These are phyloP conservation scores for Lentinula boryana DNA, from an alignment of 768 basidiomycete genomes.

Conservation along the genomic window DNA sequence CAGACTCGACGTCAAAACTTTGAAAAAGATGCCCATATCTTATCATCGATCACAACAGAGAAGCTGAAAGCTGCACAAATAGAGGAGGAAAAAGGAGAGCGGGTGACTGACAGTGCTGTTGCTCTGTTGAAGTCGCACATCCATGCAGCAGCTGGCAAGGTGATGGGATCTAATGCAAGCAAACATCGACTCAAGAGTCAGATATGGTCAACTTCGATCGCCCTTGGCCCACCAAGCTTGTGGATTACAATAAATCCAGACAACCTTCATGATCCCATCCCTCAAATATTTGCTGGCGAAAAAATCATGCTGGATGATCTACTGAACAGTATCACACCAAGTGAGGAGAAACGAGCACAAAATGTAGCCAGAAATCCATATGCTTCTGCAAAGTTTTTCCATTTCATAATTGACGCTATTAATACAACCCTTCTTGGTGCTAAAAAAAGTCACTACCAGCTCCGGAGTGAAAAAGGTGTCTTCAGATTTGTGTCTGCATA, in stretches of 20 bases:
- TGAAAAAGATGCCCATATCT: constrained; percentile 11
- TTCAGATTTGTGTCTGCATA: constrained; percentile 13
- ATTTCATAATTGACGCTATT: constrained; percentile 12
- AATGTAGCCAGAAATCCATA: constrained; percentile 33
- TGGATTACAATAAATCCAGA: constrained; percentile 38
- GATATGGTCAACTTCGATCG: constrained; percentile 22
- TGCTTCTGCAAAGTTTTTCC: constrained; percentile 35
- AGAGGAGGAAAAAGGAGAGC: constrained; percentile 22
- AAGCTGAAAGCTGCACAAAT: constrained; percentile 24
- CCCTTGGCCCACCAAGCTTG: constrained; percentile 20
- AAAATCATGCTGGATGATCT: no score
- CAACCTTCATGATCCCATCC: constrained; percentile 35
- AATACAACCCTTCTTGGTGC: background rate
- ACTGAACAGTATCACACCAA: constrained; percentile 10
- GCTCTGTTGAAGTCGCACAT: constrained; percentile 18
- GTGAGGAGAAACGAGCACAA: constrained; percentile 6
- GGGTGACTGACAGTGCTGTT: constrained; percentile 21
- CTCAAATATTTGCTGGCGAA: constrained; percentile 30
- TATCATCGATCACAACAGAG: constrained; percentile 18
- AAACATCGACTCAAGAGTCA: constrained; percentile 14
- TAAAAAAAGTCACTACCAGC: background rate
- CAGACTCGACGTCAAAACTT: constrained; percentile 25
- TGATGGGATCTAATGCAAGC: constrained; percentile 28
- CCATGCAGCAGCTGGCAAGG: constrained; percentile 15
- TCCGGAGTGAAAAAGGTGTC: constrained; percentile 21